These are phyloP conservation scores for Cystobasidium onofrii DNA, from an alignment of 768 basidiomycete species.

Conservation along the genomic window DNA sequence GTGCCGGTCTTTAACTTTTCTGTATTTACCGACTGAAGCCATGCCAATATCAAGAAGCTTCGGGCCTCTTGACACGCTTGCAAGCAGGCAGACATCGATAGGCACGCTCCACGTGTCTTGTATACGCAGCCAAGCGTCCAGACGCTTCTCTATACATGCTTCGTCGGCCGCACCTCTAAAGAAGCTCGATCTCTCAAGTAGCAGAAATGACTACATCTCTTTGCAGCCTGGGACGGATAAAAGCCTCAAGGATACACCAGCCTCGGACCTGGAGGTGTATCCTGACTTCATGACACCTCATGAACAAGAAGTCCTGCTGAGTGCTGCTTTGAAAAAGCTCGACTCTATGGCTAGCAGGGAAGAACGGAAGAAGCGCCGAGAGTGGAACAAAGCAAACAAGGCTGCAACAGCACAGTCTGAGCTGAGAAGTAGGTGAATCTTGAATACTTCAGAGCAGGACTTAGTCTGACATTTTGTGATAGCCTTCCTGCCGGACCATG, in stretches of 20 bases:
- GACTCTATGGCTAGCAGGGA: constrained; percentile 1
- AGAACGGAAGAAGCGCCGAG: constrained; percentile 25
- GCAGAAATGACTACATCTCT: constrained; percentile 1
- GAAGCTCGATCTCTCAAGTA: constrained; percentile 1
- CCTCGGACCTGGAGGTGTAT: neutral
- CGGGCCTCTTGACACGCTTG: no score
- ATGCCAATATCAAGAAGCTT: no score
- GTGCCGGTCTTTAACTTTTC: no score
- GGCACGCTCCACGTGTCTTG: no score
- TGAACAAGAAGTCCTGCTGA: constrained; percentile 19
- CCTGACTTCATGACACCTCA: constrained; percentile 2
- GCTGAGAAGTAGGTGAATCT: neutral
- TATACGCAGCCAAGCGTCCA: no score
- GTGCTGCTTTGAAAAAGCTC: constrained; percentile 19
- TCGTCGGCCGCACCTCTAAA: neutral
- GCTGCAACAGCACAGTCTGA: neutral
- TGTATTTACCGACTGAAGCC: no score
- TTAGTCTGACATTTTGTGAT: neutral
- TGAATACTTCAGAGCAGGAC: no score
- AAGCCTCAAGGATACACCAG: neutral
- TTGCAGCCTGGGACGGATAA: neutral
- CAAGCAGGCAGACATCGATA: no score
- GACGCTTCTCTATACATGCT: neutral
- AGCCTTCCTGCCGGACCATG: constrained; percentile 34
- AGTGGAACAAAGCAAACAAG: constrained; percentile 33